Conservation (phyloP, 225 moss, liverwort and hornwort species). For the Bryoerythrophyllum caledonicum region DNA sequence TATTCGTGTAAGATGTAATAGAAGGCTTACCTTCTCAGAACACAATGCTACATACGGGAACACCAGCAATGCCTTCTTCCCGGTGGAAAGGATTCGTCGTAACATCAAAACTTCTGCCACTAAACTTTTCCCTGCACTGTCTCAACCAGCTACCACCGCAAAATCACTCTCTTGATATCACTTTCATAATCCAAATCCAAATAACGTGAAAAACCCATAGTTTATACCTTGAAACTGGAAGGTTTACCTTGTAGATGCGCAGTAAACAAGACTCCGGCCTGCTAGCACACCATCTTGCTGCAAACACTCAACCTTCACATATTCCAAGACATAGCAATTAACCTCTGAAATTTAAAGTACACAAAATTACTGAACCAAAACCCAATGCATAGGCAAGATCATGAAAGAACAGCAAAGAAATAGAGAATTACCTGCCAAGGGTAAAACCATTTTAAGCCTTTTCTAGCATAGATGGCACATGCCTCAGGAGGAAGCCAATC, state of each 20-base stretch:
- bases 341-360: slow-evolving; percentile 12
- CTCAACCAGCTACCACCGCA: slow-evolving; percentile 43
- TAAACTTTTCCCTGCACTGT: slow-evolving; percentile 97
- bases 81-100: slow-evolving; percentile 64
- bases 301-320: slow-evolving; percentile 79
- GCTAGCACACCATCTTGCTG: slow-evolving; percentile 79
- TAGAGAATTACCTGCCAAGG: slow-evolving; percentile 81
- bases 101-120: slow-evolving; percentile 96
- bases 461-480: slow-evolving; percentile 66
- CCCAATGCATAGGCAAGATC: slow-evolving; percentile 3
- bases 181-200: slow-evolving; percentile 2
- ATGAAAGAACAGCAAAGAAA: slow-evolving; percentile 7
- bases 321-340: slow-evolving; percentile 28
- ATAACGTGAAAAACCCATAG: background rate
- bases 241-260: slow-evolving; percentile 94
- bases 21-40: slow-evolving; percentile 73
- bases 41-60: slow-evolving; percentile 94
- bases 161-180: slow-evolving; percentile 40
- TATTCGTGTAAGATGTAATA: background rate
- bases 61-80: slow-evolving; percentile 86
- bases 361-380: background rate
- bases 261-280: slow-evolving; percentile 89
- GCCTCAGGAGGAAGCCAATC: slow-evolving; percentile 86
- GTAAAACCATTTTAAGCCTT: slow-evolving; percentile 72
- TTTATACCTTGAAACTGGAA: background rate